Evolutionary conservation across 2,329 filamentous ascomycete genomes (phyloP).

Genomic region (Sclerotiophoma versabilis): DNA sequence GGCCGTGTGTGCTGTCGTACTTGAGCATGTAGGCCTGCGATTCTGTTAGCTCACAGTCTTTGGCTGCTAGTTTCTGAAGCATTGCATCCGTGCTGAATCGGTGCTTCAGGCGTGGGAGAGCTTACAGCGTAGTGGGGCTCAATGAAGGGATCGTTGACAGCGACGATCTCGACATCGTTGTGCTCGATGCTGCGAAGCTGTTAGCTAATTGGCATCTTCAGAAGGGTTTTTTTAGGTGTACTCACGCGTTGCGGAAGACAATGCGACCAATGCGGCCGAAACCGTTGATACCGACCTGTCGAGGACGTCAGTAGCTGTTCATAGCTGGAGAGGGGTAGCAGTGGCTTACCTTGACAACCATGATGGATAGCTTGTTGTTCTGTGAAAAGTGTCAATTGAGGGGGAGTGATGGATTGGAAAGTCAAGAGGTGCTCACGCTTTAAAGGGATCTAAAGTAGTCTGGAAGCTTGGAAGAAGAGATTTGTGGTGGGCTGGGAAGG

Average conservation of each 20-base stretch:
- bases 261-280: conserved; percentile 99
- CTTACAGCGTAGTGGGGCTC: conserved; percentile 96
- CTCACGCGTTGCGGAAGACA: conserved; percentile 95
- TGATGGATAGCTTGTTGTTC: conserved; percentile 43
- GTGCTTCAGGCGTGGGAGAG: conserved; percentile 40
- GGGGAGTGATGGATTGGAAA: conserved; percentile 12
- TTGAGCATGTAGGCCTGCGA: conserved; percentile 98
- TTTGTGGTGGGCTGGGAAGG: conserved; percentile 24
- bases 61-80: not conserved
- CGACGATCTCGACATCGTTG: conserved; percentile 87
- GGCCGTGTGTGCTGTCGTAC: conserved; percentile 96
- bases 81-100: not conserved
- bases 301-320: conserved; percentile 34
- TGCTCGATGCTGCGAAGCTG: conserved; percentile 71
- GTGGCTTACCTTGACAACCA: conserved; percentile 56
- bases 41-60: conserved; percentile 35
- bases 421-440: conserved; percentile 28
- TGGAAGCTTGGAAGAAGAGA: conserved; percentile 30
- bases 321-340: conserved; percentile 27
- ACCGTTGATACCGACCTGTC: conserved; percentile 95
- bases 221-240: conserved; percentile 33
- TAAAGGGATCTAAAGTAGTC: conserved; percentile 28
- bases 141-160: conserved; percentile 99
- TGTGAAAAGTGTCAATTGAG: conserved; percentile 27
- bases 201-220: conserved; percentile 25